Conservation (phyloP, 805 yeast genomes). For the Starmera pachycereana region DNA sequence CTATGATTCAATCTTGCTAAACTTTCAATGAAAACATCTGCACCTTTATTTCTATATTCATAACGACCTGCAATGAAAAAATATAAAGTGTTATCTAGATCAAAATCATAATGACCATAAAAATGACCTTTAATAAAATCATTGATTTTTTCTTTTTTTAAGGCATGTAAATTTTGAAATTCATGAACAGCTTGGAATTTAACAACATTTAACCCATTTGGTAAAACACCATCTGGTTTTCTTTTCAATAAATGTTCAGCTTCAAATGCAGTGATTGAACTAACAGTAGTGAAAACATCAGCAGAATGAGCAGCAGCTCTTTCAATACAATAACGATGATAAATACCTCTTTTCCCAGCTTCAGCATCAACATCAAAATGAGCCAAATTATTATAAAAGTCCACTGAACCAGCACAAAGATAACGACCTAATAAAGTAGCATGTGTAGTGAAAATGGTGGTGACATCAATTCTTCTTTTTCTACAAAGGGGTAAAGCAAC, state of each 20-base stretch:
- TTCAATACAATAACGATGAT: conserved; percentile 94
- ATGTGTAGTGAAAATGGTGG: conserved; percentile 94
- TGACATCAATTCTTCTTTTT: conserved; percentile 83
- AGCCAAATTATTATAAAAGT: conserved; percentile 85
- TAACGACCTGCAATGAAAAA: conserved; percentile 96
- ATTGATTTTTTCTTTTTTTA: conserved; percentile 82
- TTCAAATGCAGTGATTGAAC: conserved; percentile 95
- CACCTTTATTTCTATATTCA: conserved; percentile 95
- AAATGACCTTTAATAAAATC: conserved; percentile 96
- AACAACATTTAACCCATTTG: conserved; percentile 91
- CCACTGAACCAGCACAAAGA: conserved; percentile 93
- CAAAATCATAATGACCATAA: conserved; percentile 93
- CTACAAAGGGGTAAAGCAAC: conserved; percentile 89
- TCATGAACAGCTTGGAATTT: conserved; percentile 97
- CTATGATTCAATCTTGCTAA: conserved; percentile 86
- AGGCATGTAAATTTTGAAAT: conserved; percentile 92
- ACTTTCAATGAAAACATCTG: conserved; percentile 87
- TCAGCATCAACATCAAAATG: conserved; percentile 93
- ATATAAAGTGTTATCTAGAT: conserved; percentile 85
- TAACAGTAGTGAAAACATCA: conserved; percentile 95
- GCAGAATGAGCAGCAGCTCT: conserved; percentile 93
- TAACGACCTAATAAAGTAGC: conserved; percentile 94
- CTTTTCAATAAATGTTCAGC: conserved; percentile 86
- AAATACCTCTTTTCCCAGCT: conserved; percentile 96
- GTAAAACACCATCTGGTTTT: conserved; percentile 96